Evolutionary conservation across 2,329 filamentous ascomycete genomes (phyloP).

Genomic region (Fusarium virguliforme): DNA sequence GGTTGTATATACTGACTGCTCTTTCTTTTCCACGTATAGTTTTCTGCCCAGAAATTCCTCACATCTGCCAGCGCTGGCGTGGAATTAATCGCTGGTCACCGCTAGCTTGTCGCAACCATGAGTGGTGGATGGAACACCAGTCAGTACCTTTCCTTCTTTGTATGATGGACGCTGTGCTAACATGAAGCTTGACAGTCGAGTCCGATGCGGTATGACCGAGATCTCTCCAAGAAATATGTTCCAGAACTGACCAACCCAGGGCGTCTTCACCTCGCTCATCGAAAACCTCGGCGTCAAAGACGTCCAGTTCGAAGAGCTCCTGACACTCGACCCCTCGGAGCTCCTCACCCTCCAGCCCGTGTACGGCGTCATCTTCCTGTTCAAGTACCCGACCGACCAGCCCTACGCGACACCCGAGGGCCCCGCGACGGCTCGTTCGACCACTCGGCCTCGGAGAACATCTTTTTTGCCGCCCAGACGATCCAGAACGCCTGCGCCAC

Average conservation of each 20-base stretch:
- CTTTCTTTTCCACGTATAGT: neutral
- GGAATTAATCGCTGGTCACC: conserved; percentile 5
- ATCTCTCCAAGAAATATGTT: neutral
- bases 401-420: conserved; percentile 72
- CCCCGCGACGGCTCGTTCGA: conserved; percentile 87
- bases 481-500: conserved; percentile 99
- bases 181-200: conserved; percentile 72
- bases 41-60: neutral
- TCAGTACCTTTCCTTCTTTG: conserved; percentile 57
- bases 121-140: conserved; percentile 96
- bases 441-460: conserved; percentile 77
- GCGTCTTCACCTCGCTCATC: conserved; percentile 97
- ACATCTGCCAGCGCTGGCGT: neutral
- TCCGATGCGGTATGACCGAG: conserved; percentile 91
- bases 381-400: conserved; percentile 89
- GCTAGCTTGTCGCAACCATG: conserved; percentile 60
- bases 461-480: conserved; percentile 97
- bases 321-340: conserved; percentile 85
- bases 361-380: conserved; percentile 98
- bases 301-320: conserved; percentile 97
- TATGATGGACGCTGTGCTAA: conserved; percentile 25
- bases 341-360: conserved; percentile 81
- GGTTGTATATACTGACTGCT: neutral
- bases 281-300: conserved; percentile 91
- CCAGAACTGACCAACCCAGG: conserved; percentile 64